Conservation (phyloP, 371 early-diverging fungal species). For the Encephalitozoon romaleae region DNA sequence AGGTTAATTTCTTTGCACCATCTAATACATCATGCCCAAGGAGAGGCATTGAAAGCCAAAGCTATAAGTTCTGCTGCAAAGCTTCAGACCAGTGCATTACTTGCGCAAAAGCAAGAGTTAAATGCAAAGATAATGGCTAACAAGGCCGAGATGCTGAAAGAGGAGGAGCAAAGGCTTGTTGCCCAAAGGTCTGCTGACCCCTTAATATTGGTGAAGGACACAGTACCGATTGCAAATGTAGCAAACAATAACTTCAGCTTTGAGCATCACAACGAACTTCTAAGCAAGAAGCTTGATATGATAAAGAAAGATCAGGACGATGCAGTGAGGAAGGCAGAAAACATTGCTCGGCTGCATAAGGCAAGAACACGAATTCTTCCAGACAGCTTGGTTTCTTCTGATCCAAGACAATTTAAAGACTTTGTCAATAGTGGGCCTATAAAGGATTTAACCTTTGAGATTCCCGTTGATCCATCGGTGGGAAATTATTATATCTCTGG, state of each 20-base stretch:
- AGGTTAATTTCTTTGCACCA: background rate
- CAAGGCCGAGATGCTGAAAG: background rate
- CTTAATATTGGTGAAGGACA: background rate
- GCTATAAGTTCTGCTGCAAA: background rate
- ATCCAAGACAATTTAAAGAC: background rate
- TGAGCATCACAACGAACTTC: background rate
- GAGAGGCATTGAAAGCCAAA: background rate
- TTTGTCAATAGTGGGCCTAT: background rate
- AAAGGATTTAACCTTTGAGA: background rate
- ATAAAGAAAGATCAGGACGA: background rate
- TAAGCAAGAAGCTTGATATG: background rate
- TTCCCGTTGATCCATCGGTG: background rate
- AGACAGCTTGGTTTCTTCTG: background rate
- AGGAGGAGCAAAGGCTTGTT: background rate
- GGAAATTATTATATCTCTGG: background rate
- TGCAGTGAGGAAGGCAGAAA: background rate
- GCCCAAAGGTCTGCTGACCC: background rate
- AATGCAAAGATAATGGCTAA: background rate
- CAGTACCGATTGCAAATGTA: background rate
- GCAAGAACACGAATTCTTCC: background rate
- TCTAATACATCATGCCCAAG: background rate
- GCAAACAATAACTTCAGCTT: conserved; percentile 1
- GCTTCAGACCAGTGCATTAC: background rate
- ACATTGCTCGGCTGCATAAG: background rate
- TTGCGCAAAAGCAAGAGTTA: background rate